Evolutionary conservation across 1,139 yeast species (phyloP).

Genomic region (Zygoascus sp.): DNA sequence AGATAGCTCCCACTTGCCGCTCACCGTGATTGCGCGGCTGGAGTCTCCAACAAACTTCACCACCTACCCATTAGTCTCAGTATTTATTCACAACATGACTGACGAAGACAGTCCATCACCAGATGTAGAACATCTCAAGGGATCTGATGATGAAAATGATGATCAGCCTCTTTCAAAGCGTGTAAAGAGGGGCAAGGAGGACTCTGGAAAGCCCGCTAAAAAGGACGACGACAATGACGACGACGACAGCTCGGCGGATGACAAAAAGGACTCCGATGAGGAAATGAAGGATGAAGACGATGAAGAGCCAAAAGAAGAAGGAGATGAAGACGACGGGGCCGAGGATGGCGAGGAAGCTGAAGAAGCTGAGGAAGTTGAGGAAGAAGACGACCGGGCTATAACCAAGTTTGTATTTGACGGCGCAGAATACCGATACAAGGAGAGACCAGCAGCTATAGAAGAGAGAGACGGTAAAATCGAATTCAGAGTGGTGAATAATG

Average conservation of each 20-base stretch:
- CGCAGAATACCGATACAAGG: constrained; percentile 76
- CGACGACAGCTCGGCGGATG: constrained; percentile 22
- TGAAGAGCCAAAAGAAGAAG: constrained; percentile 28
- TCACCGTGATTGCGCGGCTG: not conserved
- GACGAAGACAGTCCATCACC: constrained; percentile 7
- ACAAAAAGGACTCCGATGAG: constrained; percentile 20
- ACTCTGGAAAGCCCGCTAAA: constrained; percentile 27
- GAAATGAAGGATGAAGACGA: constrained; percentile 27
- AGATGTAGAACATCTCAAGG: constrained; percentile 1
- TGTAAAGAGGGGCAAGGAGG: constrained; percentile 14
- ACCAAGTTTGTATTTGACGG: constrained; percentile 65
- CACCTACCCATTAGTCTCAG: not conserved
- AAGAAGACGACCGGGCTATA: constrained; percentile 33
- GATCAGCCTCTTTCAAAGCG: constrained; percentile 11
- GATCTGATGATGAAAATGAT: constrained; percentile 9
- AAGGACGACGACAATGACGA: constrained; percentile 30
- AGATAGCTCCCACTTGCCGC: no score
- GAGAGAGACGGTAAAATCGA: constrained; percentile 89
- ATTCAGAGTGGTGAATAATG: constrained; percentile 93
- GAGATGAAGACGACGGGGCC: constrained; percentile 27
- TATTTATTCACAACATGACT: not conserved
- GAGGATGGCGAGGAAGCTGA: constrained; percentile 20
- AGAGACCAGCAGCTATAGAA: constrained; percentile 89
- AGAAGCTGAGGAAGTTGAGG: constrained; percentile 27
- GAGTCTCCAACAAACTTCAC: not conserved